phyloP scores from a whole-genome alignment of 2,329 filamentous ascomycete species.

The Pseudogymnoascus sp. region DNA sequence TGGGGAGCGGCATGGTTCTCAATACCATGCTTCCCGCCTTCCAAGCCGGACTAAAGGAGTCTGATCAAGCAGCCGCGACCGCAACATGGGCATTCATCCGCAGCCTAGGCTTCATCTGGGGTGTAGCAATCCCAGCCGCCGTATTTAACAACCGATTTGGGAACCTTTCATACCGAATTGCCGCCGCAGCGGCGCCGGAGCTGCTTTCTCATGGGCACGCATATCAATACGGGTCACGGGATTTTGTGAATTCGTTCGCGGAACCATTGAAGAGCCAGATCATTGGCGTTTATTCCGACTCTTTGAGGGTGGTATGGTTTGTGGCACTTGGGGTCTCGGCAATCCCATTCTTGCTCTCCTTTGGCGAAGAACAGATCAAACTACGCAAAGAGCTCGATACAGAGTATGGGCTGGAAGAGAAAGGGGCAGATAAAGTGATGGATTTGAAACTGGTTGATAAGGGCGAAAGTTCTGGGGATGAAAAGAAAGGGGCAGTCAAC shows the following conservation, averaged over 20 bases:
- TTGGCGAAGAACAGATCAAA: conserved; percentile 32
- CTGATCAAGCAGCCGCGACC: conserved; percentile 24
- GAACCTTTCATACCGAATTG: not conserved
- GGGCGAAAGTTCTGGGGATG: not conserved
- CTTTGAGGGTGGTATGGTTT: conserved; percentile 34
- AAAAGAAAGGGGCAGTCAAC: not conserved
- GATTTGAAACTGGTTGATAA: not conserved
- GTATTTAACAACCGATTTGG: conserved; percentile 3
- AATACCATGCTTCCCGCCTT: conserved; percentile 38
- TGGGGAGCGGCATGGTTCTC: conserved; percentile 39
- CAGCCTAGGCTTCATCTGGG: conserved; percentile 40
- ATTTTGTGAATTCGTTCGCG: conserved; percentile 1
- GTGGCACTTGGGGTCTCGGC: conserved; percentile 30
- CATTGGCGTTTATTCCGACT: conserved; percentile 28
- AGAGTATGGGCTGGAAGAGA: conserved; percentile 33
- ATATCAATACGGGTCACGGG: not conserved
- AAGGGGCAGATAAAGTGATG: conserved; percentile 8
- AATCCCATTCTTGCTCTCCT: conserved; percentile 30
- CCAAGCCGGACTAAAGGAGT: conserved; percentile 34
- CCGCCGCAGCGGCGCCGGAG: not conserved
- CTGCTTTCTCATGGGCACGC: not conserved
- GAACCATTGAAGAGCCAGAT: conserved; percentile 24
- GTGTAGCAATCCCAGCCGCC: conserved; percentile 17
- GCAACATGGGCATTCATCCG: conserved; percentile 27
- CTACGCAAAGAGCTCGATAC: conserved; percentile 35